Evolutionary conservation across 305 asterid genomes (phyloP).

Genomic region (Solanum chacoense): DNA sequence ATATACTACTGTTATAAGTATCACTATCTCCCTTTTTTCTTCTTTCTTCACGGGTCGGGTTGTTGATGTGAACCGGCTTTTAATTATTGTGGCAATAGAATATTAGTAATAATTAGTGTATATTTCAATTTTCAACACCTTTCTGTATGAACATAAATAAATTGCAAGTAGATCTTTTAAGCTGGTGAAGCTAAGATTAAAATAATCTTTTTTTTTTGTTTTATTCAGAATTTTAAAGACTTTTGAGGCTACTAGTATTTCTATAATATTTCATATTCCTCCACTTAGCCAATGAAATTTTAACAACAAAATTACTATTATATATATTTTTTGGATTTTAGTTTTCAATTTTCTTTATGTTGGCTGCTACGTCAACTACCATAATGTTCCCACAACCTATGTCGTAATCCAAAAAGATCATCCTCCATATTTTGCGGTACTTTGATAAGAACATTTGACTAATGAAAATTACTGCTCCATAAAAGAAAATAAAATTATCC

Average conservation of each 20-base stretch:
- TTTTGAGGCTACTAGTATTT: constrained; percentile 2
- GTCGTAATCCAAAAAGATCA: not conserved
- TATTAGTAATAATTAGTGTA: constrained; percentile 8
- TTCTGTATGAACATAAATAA: constrained; percentile 12
- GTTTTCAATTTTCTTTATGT: not conserved
- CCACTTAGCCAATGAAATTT: constrained; percentile 20
- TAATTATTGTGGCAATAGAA: constrained; percentile 9
- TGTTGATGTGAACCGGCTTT: constrained; percentile 34
- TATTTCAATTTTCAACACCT: constrained; percentile 10
- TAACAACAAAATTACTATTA: not conserved
- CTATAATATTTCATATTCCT: not conserved
- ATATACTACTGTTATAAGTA: not conserved
- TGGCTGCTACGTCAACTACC: constrained; percentile 1
- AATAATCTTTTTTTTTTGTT: constrained; percentile 2
- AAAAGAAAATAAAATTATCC: not conserved
- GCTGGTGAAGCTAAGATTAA: constrained; percentile 15
- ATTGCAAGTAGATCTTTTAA: constrained; percentile 3
- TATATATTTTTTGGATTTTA: not conserved
- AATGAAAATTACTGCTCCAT: not conserved
- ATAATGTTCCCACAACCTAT: not conserved
- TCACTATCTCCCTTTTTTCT: constrained; percentile 6
- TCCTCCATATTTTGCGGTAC: constrained; percentile 17
- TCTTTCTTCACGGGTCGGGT: constrained; percentile 12
- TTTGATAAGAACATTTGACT: not conserved
- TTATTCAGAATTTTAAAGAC: constrained; percentile 13